phyloP scores from a whole-genome alignment of 768 basidiomycete species.

The Inosperma sp. region DNA sequence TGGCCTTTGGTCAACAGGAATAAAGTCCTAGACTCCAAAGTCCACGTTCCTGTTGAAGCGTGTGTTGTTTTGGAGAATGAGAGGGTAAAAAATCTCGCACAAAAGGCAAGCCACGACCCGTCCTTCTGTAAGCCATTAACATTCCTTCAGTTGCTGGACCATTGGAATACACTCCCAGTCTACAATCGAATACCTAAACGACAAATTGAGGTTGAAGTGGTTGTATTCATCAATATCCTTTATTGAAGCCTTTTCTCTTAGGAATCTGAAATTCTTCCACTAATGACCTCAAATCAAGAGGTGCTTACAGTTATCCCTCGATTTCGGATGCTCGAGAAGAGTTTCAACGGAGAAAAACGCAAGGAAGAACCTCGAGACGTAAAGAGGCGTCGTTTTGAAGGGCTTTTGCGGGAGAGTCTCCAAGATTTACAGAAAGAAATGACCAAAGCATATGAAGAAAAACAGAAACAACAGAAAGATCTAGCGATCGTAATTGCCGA shows the following conservation, averaged over 20 bases:
- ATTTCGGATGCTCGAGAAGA: too few relatives aligned
- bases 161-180: slow-evolving; percentile 75
- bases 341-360: too few relatives aligned
- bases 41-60: slow-evolving; percentile 57
- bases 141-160: slow-evolving; percentile 56
- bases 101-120: slow-evolving; percentile 45
- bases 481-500: slow-evolving; percentile 37
- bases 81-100: slow-evolving; percentile 51
- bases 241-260: not conserved
- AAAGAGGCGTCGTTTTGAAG: too few relatives aligned
- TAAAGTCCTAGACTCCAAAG: slow-evolving; percentile 79
- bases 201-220: slow-evolving; percentile 26
- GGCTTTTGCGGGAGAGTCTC: too few relatives aligned
- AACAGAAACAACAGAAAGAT: slow-evolving; percentile 15
- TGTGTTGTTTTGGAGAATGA: slow-evolving; percentile 55
- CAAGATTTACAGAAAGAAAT: not conserved
- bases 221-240: not conserved
- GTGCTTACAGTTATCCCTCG: not conserved
- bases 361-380: too few relatives aligned
- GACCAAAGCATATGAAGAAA: not conserved
- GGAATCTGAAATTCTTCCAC: slow-evolving; percentile 2
- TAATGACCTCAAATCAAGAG: not conserved
- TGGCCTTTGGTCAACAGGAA: slow-evolving; percentile 87
- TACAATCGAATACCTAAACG: slow-evolving; percentile 87
- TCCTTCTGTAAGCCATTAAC: not conserved